Percentiles rank a stretch among this genome's conserved stretches.
Evolutionary conservation across 78 protist genomes (phyloP).

Genomic region (Neovahlkampfia damariscottae): DNA sequence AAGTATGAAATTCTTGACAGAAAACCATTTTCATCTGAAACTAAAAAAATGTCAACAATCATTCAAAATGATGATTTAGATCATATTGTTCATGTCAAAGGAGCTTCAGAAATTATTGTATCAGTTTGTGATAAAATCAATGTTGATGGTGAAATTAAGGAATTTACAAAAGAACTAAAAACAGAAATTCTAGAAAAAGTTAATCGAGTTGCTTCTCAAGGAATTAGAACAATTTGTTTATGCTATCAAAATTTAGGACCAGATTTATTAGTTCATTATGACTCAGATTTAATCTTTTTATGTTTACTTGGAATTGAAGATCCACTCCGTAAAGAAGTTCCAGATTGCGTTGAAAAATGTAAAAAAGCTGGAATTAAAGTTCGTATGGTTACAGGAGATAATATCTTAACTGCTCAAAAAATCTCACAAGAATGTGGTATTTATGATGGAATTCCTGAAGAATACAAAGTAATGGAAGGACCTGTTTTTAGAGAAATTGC

Average conservation of each 20-base stretch:
- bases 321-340: conserved; percentile 56
- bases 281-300: background rate
- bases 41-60: conserved; percentile 50
- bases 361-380: conserved; percentile 65
- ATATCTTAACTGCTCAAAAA: conserved; percentile 66
- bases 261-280: too few species aligned
- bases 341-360: conserved; percentile 43
- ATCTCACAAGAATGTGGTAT: conserved; percentile 67
- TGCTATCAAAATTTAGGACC: too few species aligned
- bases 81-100: conserved; percentile 16
- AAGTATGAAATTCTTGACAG: background rate
- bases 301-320: conserved; percentile 49
- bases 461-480: conserved; percentile 63
- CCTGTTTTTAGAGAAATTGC: conserved; percentile 27
- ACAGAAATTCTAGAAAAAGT: too few species aligned
- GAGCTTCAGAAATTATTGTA: conserved; percentile 68
- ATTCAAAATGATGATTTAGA: background rate
- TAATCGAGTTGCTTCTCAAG: too few species aligned
- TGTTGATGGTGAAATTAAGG: conserved; percentile 2
- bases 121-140: too few species aligned
- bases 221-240: too few species aligned
- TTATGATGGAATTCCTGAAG: background rate
- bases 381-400: conserved; percentile 80
- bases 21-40: conserved; percentile 17
- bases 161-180: conserved; percentile 2